Base-by-base conservation (phyloP, 148 eudicot genomes). In the Mesembryanthemum crystallinum region DNA sequence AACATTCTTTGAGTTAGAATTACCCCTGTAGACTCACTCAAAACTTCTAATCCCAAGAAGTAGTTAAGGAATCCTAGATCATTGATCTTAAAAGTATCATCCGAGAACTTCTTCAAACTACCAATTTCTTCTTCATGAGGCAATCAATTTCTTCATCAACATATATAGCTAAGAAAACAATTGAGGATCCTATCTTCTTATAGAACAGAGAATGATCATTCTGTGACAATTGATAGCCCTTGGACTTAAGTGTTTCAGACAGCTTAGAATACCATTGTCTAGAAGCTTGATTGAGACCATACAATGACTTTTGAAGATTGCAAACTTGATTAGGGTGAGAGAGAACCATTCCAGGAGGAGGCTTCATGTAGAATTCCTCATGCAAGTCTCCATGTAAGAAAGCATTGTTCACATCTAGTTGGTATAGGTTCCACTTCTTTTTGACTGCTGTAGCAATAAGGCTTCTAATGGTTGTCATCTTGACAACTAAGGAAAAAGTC, bases 301-400 rank as follows among this genome's bases (percentile, higher is more conserved):
- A 69, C 7, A 70, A 6, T 3, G 73, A 70, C 42, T 70, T 70
- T 15, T 17, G 27, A 17, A 70, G 20, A 33, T 18, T 27, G 24
- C 39, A 70, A 1, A 70, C 61, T 14, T 27, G 10, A 3, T 23
- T 14, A 24, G 30, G 32, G 25, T 21, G 1, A 25, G 11, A 27
- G 18, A 35, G 13, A 8, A 15, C 1, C 11, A 29, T 10, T 1
- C 73, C 61, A 15, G 20, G 37, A 11, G 61, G 73, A 1, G 20
- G 14, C 35, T 70, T 49, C 73, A 70, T 70, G 8, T 70, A 70
- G 13, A 70, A 14, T 70, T 70, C 73, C 14, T 70, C 61, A 52
- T 51, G 0, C 7, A 70, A 32, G 27, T 49, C 42, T 1, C 73
- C 73, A 52, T 70, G 32, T 0, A 69, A 23, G 23, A 69, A 43